Conservation (phyloP, 768 basidiomycete species). For the Boletus reticulatus region DNA sequence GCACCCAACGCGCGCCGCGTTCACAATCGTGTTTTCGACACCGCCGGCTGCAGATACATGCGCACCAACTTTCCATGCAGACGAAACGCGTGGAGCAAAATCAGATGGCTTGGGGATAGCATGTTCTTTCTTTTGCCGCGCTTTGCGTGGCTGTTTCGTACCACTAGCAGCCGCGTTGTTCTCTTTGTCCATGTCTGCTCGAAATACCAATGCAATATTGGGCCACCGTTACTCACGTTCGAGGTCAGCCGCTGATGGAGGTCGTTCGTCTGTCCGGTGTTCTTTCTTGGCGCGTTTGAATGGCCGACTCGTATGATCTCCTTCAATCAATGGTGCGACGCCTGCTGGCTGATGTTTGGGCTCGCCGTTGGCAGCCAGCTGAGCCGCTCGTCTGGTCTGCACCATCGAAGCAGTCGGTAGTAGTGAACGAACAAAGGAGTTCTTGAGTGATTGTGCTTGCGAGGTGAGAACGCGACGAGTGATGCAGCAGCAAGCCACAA, state of each 20-base stretch:
- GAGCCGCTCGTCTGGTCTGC: conserved; percentile 21
- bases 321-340: neutral
- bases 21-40: conserved; percentile 66
- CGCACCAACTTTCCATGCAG: conserved; percentile 72
- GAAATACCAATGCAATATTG: neutral
- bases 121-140: conserved; percentile 8
- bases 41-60: conserved; percentile 84
- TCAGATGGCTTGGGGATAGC: conserved; percentile 23
- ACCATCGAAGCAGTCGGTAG: conserved; percentile 14
- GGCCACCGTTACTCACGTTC: conserved; percentile 9
- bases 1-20: conserved; percentile 72
- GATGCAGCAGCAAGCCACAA: neutral
- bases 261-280: neutral
- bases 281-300: conserved; percentile 15
- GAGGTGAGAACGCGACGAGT: neutral
- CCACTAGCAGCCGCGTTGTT: neutral
- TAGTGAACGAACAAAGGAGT: neutral
- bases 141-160: conserved; percentile 4
- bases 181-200: neutral
- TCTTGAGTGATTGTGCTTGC: neutral
- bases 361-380: neutral
- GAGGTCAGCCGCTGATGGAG: neutral
- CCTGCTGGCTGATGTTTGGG: neutral
- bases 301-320: conserved; percentile 1
- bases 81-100: conserved; percentile 30